Evolutionary conservation across 176 grass and related monocot species (phyloP), one percentile per base, ranked within the genome.

Genomic region (Elymus sibiricus): DNA sequence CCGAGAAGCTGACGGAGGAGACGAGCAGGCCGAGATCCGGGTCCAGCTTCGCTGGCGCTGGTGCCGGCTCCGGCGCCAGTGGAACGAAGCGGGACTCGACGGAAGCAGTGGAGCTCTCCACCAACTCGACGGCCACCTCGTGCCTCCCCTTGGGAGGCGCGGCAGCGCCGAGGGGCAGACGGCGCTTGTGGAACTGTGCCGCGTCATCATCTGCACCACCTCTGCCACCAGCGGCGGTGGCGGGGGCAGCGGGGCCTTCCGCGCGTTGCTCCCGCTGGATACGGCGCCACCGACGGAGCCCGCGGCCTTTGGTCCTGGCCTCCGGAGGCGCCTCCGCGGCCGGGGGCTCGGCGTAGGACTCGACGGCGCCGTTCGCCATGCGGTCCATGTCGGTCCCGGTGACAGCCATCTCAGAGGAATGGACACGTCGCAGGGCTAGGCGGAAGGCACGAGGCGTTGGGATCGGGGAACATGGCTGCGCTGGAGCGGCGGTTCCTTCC

Each of bases 91-190:
- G 93, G 29, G 92, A 94, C 78, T 79, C 75, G 46, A 91, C 70
- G 25, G 92, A 94, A 69, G 92, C 92, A 22, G 84, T 56, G 65
- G 90, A 95, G 85, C 86, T 87, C 84, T 91, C 92, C 29, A 24
- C 63, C 76, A 90, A 46, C 76, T 91, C 88, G 9, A 10, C 82
- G 7, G 43, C 16, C 8, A 64, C 64, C 11, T 55, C 79, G 69
- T 87, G 83, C 65, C 76, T 89, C 47, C 31, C 86, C 34, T 62
- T 86, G 12, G 76, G 83, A 6, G 70, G 79, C 11, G 62, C 68
- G 69, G 58, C 9, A 44, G 83, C 49, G 40, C 63, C 11, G 56
- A 78, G 4, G 35, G 86, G 85, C 27, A 93, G 61, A 42, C 86
- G 86, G 17, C 93, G 82, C 83, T 95, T 92, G 58, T 92, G 75